Evolutionary conservation across 2,329 filamentous ascomycete genomes (phyloP).

Genomic region (Aspergillus puulaauensis): DNA sequence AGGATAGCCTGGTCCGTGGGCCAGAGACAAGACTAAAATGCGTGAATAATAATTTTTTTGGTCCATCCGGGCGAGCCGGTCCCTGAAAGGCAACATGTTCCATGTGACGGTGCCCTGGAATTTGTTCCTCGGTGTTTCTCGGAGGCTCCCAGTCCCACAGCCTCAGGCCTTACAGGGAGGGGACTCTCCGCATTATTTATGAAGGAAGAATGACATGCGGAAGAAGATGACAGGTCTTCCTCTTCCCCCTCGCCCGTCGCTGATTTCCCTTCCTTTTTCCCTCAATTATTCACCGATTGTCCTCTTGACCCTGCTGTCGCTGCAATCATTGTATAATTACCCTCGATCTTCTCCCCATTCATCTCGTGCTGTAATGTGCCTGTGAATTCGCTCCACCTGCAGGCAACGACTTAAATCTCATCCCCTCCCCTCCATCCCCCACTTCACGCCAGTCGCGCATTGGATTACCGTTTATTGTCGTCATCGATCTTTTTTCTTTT

Average conservation of each 20-base stretch:
- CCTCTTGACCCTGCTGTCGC: neutral
- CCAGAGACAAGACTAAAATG: neutral
- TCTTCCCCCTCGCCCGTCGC: neutral
- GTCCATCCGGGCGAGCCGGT: neutral
- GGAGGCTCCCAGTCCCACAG: conserved; percentile 2
- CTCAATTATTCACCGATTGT: neutral
- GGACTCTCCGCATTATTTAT: conserved; percentile 6
- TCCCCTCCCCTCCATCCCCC: neutral
- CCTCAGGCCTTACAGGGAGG: neutral
- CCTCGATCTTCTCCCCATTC: neutral
- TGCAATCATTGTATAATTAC: neutral
- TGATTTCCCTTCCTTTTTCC: neutral
- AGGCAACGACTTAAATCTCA: neutral
- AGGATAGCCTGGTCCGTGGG: neutral
- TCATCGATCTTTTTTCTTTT: neutral
- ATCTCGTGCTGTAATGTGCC: neutral
- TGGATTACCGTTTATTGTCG: neutral
- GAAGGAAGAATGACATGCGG: neutral
- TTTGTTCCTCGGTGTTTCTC: conserved; percentile 10
- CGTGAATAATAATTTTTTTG: neutral
- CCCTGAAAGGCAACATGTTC: neutral
- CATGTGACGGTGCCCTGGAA: conserved; percentile 7
- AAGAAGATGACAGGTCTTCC: conserved; percentile 3
- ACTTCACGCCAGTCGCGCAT: neutral
- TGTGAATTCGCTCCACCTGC: neutral